phyloP scores from a whole-genome alignment of 2,329 filamentous ascomycete species.

The Botrytis galanthina region DNA sequence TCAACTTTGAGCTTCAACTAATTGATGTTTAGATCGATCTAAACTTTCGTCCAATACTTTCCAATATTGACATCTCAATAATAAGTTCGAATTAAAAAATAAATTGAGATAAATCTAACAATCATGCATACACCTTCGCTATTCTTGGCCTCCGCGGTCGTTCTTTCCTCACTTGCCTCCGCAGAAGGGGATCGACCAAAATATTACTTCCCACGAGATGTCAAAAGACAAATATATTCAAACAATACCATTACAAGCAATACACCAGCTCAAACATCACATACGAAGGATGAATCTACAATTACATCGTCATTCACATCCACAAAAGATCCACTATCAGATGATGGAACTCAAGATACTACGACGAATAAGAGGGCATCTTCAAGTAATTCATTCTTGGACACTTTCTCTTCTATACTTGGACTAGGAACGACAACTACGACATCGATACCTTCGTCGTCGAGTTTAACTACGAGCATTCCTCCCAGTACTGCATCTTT shows the following conservation, averaged over 20 bases:
- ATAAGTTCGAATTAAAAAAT: background rate
- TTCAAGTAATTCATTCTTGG: background rate
- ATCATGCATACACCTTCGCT: constrained; percentile 53
- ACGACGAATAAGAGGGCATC: background rate
- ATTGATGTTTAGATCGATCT: constrained; percentile 24
- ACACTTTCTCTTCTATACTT: background rate
- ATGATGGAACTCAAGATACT: constrained; percentile 4
- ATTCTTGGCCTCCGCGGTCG: constrained; percentile 50
- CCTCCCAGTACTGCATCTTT: background rate
- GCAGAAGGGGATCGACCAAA: constrained; percentile 48
- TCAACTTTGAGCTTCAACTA: constrained; percentile 29
- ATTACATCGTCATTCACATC: constrained; percentile 19
- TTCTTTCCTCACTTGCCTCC: constrained; percentile 47
- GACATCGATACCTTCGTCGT: background rate
- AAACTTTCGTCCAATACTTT: constrained; percentile 10
- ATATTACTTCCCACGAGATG: constrained; percentile 57
- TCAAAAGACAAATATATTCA: constrained; percentile 49
- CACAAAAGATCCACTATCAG: constrained; percentile 27
- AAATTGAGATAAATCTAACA: constrained; percentile 15
- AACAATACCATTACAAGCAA: constrained; percentile 30
- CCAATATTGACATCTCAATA: constrained; percentile 14
- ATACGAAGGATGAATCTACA: constrained; percentile 21
- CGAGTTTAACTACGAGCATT: background rate
- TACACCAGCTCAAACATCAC: constrained; percentile 21
- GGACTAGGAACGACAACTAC: background rate